Percentiles rank a stretch among this genome's conserved stretches.
These are phyloP conservation scores for Piromyces sp. DNA, from an alignment of 192 early-diverging fungal species.

Conservation along the genomic window DNA sequence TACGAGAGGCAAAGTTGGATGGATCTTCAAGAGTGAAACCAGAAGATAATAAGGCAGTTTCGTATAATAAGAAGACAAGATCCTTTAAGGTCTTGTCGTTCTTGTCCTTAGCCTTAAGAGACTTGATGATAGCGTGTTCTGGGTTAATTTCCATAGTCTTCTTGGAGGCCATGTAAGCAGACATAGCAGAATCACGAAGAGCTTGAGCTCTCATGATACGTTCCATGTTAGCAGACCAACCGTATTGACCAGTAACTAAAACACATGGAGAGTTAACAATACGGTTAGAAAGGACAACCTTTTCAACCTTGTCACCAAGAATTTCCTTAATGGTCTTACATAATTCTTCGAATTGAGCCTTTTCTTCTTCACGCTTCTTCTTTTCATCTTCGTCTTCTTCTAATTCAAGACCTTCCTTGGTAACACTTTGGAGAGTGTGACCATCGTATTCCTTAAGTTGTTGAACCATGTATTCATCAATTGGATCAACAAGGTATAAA, in stretches of 20 bases:
- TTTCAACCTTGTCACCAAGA: conserved; percentile 95
- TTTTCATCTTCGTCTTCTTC: conserved; percentile 99
- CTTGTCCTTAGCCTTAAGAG: conserved; percentile 89
- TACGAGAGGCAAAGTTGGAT: conserved; percentile 75
- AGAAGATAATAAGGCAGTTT: conserved; percentile 86
- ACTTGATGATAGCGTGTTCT: conserved; percentile 82
- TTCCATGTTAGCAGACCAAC: conserved; percentile 99
- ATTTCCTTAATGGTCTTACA: conserved; percentile 92
- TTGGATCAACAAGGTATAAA: conserved; percentile 95
- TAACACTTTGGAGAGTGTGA: conserved; percentile 94
- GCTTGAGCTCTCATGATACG: conserved; percentile 99
- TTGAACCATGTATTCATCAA: conserved; percentile 97
- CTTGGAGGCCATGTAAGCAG: conserved; percentile 99
- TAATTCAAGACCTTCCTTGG: conserved; percentile 98
- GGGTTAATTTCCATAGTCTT: conserved; percentile 98
- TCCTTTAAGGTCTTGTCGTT: conserved; percentile 98
- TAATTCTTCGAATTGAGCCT: conserved; percentile 80
- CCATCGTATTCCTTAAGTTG: conserved; percentile 99
- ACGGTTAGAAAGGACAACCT: conserved; percentile 85
- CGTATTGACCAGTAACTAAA: conserved; percentile 94
- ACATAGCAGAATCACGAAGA: conserved; percentile 94
- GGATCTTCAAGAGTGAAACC: conserved; percentile 97
- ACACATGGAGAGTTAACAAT: conserved; percentile 96
- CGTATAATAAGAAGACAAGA: conserved; percentile 83
- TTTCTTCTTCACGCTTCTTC: conserved; percentile 81